A percentile compares a stretch with the other conserved stretches of the same genome.
Evolutionary conservation across 192 early-diverging fungal species (phyloP).

Genomic region (Mortierella claussenii): DNA sequence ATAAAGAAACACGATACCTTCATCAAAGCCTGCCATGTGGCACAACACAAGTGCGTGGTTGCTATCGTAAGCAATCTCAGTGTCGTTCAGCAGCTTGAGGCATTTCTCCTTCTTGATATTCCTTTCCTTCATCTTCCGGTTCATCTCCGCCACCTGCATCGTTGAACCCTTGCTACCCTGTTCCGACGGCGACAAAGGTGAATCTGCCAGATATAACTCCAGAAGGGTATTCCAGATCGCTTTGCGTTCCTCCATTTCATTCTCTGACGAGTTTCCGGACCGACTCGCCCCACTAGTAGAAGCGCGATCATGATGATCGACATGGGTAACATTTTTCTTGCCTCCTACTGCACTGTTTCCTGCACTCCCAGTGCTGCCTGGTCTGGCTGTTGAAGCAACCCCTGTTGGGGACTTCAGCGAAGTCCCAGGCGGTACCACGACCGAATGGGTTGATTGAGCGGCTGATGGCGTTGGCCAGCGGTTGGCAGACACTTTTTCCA

Average conservation of each 20-base stretch:
- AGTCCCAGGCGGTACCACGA: constrained; percentile 15
- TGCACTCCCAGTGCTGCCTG: constrained; percentile 9
- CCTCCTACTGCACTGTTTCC: neutral
- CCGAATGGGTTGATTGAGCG: constrained; percentile 7
- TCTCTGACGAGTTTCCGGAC: constrained; percentile 7
- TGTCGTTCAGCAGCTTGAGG: constrained; percentile 74
- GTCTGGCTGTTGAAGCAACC: neutral
- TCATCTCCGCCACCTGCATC: constrained; percentile 42
- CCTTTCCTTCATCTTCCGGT: constrained; percentile 47
- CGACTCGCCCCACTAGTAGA: constrained; percentile 35
- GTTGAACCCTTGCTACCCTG: constrained; percentile 14
- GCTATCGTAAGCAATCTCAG: constrained; percentile 78
- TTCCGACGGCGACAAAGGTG: constrained; percentile 18
- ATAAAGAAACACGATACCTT: constrained; percentile 89
- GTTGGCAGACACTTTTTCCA: constrained; percentile 85
- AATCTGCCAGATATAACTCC: constrained; percentile 79
- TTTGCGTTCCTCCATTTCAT: constrained; percentile 72
- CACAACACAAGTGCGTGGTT: constrained; percentile 95
- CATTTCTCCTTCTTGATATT: constrained; percentile 67
- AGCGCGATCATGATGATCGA: constrained; percentile 30
- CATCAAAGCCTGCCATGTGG: constrained; percentile 83
- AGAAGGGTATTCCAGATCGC: constrained; percentile 92
- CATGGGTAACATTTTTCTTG: constrained; percentile 8
- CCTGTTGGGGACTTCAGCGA: constrained; percentile 19
- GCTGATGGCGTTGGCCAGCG: constrained; percentile 67